Percentiles rank a stretch among this genome's conserved stretches.
These are phyloP conservation scores for Gamsiella multidivaricata DNA, from an alignment of 192 early-diverging fungal genomes.

Conservation along the genomic window DNA sequence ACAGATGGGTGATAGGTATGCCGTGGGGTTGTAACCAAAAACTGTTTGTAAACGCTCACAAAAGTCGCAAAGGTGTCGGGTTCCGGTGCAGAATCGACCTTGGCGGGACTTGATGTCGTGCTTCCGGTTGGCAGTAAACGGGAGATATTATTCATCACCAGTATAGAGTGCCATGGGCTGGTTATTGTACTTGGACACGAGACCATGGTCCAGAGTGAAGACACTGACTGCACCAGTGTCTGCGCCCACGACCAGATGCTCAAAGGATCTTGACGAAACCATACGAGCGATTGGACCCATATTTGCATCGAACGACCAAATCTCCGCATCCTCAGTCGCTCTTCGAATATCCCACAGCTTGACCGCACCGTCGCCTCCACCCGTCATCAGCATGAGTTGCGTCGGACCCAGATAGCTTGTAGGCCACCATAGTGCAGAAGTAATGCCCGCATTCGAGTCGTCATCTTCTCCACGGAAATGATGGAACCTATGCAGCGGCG, in stretches of 20 bases:
- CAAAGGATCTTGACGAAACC: conserved; percentile 2
- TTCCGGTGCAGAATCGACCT: too few relatives aligned
- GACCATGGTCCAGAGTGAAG: conserved; percentile 15
- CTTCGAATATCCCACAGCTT: conserved; percentile 43
- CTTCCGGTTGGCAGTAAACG: too few relatives aligned
- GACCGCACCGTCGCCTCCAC: conserved; percentile 38
- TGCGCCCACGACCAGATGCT: conserved; percentile 19
- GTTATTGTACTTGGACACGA: conserved; percentile 24
- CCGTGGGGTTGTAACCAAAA: too few relatives aligned
- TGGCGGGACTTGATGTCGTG: too few relatives aligned
- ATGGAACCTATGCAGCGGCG: conserved; percentile 17
- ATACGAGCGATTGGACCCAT: conserved; percentile 36
- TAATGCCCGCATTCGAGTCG: conserved; percentile 23
- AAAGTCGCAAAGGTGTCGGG: too few relatives aligned
- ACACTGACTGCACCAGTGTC: conserved; percentile 41
- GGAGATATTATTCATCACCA: too few relatives aligned
- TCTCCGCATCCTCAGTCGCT: conserved; percentile 25
- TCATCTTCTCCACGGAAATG: conserved; percentile 5
- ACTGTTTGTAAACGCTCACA: too few relatives aligned
- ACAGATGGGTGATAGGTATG: too few relatives aligned
- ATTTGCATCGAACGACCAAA: conserved; percentile 26
- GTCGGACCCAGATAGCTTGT: background rate
- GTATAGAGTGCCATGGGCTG: conserved; percentile 22
- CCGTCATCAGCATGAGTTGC: conserved; percentile 26
- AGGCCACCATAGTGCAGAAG: conserved; percentile 42